Conservation (phyloP, 805 yeast genomes). For the Maudiozyma turicensis region DNA sequence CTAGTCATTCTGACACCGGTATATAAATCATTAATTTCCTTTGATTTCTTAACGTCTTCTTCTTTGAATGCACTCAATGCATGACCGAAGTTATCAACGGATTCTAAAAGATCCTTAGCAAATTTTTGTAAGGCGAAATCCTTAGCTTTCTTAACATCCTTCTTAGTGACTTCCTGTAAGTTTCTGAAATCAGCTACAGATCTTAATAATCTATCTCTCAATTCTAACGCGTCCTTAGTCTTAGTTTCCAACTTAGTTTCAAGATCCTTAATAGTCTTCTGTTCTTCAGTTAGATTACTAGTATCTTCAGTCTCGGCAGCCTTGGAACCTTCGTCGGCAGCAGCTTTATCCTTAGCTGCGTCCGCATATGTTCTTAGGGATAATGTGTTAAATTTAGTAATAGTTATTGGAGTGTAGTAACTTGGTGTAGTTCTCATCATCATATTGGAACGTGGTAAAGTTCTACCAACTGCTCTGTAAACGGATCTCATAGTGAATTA, state of each 20-base stretch:
- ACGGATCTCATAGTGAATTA: constrained; percentile 1
- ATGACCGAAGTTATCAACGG: constrained; percentile 82
- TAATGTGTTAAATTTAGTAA: neutral
- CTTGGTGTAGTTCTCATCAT: neutral
- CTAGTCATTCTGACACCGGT: constrained; percentile 90
- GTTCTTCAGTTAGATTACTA: constrained; percentile 16
- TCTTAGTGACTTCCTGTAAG: constrained; percentile 80
- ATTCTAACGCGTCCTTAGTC: constrained; percentile 65
- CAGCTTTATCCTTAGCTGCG: constrained; percentile 13
- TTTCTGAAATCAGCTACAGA: constrained; percentile 89
- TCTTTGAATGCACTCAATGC: constrained; percentile 66
- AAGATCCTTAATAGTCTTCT: constrained; percentile 30
- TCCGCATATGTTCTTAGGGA: constrained; percentile 20
- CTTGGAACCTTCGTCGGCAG: constrained; percentile 10
- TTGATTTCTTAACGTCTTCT: constrained; percentile 47
- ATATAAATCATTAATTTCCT: constrained; percentile 62
- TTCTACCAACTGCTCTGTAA: constrained; percentile 1
- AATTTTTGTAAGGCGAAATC: constrained; percentile 89
- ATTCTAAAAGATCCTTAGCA: constrained; percentile 80
- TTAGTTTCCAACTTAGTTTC: constrained; percentile 48
- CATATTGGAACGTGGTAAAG: constrained; percentile 1
- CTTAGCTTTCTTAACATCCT: constrained; percentile 76
- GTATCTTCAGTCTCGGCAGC: constrained; percentile 4
- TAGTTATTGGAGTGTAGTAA: neutral
- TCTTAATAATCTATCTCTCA: constrained; percentile 74